Conservation (phyloP, 2,329 filamentous ascomycete genomes). For the Paecilomyces dactylethromorphus region DNA sequence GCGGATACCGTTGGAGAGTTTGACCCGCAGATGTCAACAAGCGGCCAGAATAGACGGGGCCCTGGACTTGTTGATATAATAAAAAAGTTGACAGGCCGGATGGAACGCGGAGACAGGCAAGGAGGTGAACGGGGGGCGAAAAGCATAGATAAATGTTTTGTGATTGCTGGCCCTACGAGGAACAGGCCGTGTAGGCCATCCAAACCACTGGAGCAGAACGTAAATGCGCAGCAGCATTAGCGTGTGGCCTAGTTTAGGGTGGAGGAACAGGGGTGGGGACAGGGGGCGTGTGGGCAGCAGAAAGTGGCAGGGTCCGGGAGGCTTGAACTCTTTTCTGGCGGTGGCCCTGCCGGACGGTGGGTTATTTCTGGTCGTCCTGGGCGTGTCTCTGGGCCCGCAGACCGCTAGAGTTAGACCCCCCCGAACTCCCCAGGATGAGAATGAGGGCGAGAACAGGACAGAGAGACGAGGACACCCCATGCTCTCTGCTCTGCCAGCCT, state of each 20-base stretch:
- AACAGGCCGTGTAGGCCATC: conserved; percentile 10
- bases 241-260: background rate
- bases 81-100: conserved; percentile 1
- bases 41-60: background rate
- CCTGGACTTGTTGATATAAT: background rate
- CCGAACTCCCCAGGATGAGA: too few relatives aligned
- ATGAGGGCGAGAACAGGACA: too few relatives aligned
- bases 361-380: background rate
- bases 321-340: background rate
- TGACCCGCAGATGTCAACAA: background rate
- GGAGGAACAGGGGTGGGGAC: background rate
- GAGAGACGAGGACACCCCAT: too few relatives aligned
- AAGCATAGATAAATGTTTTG: conserved; percentile 22
- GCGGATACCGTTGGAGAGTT: background rate
- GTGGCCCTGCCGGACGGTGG: background rate
- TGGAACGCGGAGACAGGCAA: conserved; percentile 4
- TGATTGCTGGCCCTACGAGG: conserved; percentile 20
- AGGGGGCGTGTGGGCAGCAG: background rate
- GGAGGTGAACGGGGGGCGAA: conserved; percentile 12
- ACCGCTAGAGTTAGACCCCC: background rate
- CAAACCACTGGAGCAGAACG: conserved; percentile 10
- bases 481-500: background rate
- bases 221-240: conserved; percentile 4
- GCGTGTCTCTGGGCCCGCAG: background rate
- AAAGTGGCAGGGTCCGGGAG: background rate